Conservation (phyloP, 441 rosid species). For the Biscutella laevigata region DNA sequence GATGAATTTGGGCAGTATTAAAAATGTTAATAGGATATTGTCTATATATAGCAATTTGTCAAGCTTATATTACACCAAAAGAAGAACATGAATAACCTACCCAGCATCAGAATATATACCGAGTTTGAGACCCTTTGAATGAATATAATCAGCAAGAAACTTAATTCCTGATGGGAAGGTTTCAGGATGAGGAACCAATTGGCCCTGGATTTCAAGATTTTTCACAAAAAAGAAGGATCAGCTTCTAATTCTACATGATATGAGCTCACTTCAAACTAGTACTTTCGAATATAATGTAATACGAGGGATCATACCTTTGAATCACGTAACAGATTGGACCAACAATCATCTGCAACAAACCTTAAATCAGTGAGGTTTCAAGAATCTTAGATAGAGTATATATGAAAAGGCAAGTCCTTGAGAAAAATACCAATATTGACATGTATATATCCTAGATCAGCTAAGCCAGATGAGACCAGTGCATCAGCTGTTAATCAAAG, state of each 20-base stretch:
- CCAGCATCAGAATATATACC: conserved; percentile 98
- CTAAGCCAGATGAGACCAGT: conserved; percentile 75
- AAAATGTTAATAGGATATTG: conserved; percentile 6
- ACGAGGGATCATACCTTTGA: conserved; percentile 39
- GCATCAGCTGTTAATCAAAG: conserved; percentile 63
- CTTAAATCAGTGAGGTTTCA: conserved; percentile 7
- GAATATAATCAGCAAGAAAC: conserved; percentile 76
- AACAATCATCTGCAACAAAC: conserved; percentile 80
- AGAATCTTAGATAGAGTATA: not conserved
- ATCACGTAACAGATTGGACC: conserved; percentile 57
- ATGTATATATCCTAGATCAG: conserved; percentile 71
- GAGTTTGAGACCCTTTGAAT: conserved; percentile 83
- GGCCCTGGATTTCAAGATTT: conserved; percentile 45
- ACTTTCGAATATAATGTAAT: not conserved
- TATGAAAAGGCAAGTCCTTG: not conserved
- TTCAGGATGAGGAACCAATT: conserved; percentile 66
- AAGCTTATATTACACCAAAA: not conserved
- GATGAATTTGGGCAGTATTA: conserved; percentile 8
- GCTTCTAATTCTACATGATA: not conserved
- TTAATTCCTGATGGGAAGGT: conserved; percentile 86
- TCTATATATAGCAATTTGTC: conserved; percentile 20
- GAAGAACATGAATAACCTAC: conserved; percentile 43
- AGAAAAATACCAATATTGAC: conserved; percentile 68
- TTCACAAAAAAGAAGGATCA: not conserved
- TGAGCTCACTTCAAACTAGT: conserved; percentile 1